phyloP scores from a whole-genome alignment of 768 basidiomycete species.

The Tulasnella calospora region DNA sequence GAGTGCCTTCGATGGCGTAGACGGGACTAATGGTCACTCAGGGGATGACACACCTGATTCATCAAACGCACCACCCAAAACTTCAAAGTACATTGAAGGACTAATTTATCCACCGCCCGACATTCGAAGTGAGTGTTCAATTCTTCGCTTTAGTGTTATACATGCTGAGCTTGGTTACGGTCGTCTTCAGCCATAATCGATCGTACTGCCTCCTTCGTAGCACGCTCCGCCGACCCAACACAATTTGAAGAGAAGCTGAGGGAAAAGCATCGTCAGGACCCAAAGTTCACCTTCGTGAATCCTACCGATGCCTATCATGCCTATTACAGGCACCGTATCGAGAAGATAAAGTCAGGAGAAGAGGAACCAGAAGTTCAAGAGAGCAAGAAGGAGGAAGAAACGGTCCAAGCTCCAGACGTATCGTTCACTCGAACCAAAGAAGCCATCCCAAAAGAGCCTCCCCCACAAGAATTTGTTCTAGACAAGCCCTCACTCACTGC shows the following conservation, averaged over 20 bases:
- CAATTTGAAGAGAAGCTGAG: conserved; percentile 96
- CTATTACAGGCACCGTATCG: conserved; percentile 91
- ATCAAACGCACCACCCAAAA: conserved; percentile 8
- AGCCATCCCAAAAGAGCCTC: conserved; percentile 54
- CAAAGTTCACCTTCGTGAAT: conserved; percentile 98
- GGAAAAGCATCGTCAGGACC: conserved; percentile 92
- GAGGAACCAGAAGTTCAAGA: conserved; percentile 59
- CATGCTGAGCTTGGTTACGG: not conserved
- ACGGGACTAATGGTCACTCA: not conserved
- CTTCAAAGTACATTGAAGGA: conserved; percentile 26
- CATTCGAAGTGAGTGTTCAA: conserved; percentile 26
- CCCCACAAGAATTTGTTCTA: conserved; percentile 73
- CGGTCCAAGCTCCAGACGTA: conserved; percentile 32
- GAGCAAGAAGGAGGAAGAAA: conserved; percentile 47
- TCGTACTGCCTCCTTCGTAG: conserved; percentile 85
- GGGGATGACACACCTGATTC: not conserved
- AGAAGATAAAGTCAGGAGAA: conserved; percentile 66
- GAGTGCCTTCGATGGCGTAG: not conserved
- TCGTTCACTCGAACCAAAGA: not conserved
- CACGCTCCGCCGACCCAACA: conserved; percentile 87
- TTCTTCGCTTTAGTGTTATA: not conserved
- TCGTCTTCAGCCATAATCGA: conserved; percentile 75
- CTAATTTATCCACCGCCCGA: conserved; percentile 29
- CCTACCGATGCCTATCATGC: conserved; percentile 96
- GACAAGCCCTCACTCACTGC: conserved; percentile 82